Base-by-base conservation (phyloP, 1,139 yeast genomes). In the Suzukiozyma palmioleophila region DNA sequence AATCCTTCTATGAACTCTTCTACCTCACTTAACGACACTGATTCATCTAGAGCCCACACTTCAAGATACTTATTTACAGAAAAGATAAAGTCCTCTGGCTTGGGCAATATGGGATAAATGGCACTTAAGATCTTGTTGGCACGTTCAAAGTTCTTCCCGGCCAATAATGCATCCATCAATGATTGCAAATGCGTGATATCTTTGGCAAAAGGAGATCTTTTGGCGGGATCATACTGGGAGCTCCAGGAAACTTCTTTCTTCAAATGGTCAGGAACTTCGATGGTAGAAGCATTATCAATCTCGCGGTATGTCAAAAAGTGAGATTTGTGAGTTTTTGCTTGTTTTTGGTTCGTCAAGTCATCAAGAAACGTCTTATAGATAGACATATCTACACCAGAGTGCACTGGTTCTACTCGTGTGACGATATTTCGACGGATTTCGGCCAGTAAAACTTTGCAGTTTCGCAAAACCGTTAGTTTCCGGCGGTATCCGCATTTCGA, bases 161-260 rank as follows among this genome's bases (percentile, higher is more conserved):
- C 75, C 30, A 90, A 57, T 49, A 94, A 83, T 0, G 95, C 95
- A 52, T 88, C 96, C 31, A 88, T 66, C 27, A 89, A 62, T 1
- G 92, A 77, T 78, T 88, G 87, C 13, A 85, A 66, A 52, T 84
- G 87, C 39, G 75, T 66, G 26, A 79, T 75, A 44, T 81, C 84
- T 50, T 75, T 74, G 3, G 80, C 74, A 49, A 70, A 73, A 0
- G 76, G 72, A 30, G 75, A 66, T 33, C 73, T 53, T 25, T 67
- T 54, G 3, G 68, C 75, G 2, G 73, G 63, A 41, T 70, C 75
- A 47, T 67, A 67, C 30, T 58, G 62, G 6, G 73, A 67, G 10
- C 69, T 55, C 73, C 74, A 68, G 9, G 68, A 49, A 12, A 52
- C 48, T 31, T 52, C 57, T 32, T 47, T 49, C 10, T 46, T 42